phyloP scores from a whole-genome alignment of 768 basidiomycete species.

The Boletus speciosus region DNA sequence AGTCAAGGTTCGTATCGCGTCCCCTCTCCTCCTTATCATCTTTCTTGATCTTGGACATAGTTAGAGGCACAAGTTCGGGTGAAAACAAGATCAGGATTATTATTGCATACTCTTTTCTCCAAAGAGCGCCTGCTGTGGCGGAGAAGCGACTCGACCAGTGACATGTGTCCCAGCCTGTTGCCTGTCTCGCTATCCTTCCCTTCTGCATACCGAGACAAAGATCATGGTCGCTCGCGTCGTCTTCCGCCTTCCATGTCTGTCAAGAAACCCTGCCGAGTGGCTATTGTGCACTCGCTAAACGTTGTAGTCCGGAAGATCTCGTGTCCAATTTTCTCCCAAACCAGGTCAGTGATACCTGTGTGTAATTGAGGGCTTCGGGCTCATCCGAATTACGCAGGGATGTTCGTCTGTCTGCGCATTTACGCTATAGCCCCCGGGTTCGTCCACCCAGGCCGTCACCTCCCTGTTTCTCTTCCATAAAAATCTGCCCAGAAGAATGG shows the following conservation, averaged over 20 bases:
- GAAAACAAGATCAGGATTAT: constrained; percentile 8
- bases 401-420: constrained; percentile 18
- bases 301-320: constrained; percentile 22
- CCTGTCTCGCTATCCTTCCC: constrained; percentile 32
- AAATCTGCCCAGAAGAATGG: constrained; percentile 32
- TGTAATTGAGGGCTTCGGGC: background rate
- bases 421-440: constrained; percentile 28
- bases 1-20: constrained; percentile 23
- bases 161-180: constrained; percentile 25
- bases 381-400: constrained; percentile 18
- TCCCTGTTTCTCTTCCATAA: constrained; percentile 22
- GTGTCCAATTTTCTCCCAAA: constrained; percentile 19
- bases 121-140: constrained; percentile 25
- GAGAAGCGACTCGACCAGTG: constrained; percentile 5
- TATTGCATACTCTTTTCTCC: constrained; percentile 20
- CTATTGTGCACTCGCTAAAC: constrained; percentile 25
- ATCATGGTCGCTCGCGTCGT: constrained; percentile 17
- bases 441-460: constrained; percentile 32
- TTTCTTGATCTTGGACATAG: constrained; percentile 11
- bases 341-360: constrained; percentile 16
- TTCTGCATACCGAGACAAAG: constrained; percentile 23
- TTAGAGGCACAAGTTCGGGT: constrained; percentile 24
- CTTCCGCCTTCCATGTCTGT: constrained; percentile 32
- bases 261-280: constrained; percentile 20
- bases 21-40: background rate